Base-by-base conservation (phyloP, 768 basidiomycete species). In the Termitomyces sp. region DNA sequence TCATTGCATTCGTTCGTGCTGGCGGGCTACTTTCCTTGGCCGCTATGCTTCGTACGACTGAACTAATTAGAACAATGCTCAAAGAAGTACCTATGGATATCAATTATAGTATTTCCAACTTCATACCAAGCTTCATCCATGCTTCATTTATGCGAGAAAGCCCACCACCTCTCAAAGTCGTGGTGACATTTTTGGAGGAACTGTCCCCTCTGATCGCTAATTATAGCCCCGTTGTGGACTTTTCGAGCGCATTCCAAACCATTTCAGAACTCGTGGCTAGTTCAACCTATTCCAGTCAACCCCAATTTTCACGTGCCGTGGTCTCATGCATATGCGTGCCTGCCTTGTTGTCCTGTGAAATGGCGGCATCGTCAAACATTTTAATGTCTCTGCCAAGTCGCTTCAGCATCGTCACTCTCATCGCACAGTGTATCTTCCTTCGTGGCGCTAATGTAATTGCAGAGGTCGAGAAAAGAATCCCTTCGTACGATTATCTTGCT, bases 401-500 rank as follows among this genome's bases (percentile, higher is more conserved):
- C 5, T 67, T 68, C 5, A 69, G 71, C 29, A 70, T 85, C 2
- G 69, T 85, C 34, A 60, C 70, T 8, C 70, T 85, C 17, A 53
- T 83, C 29, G 73, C 74, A 20, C 76, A 80, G 62, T 72, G 82
- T 3, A 72, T 86, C 3, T 74, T 82, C 31, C 75, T 88, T 38
- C 77, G 73, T 12, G 82, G 79, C 5, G 77, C 74, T 1, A 84
- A 89, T 63, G 73, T 86, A 9, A 72, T 90, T 25, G 72, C 75
- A 0, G 79, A 85, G 64, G 64, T 93, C 25, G 86, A 86, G 67
- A 82, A 80, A 62, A 81, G 79, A 20, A 68, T 72, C 0, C 80
- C 86, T 0, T 82, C 85, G 1, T 79, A 86, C 63, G 79, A 82
- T 46, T 88, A 86, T 68, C 77, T 91, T n/a, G 77, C 83, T 5